Conservation (phyloP, 1,284 basidiomycete species). For the Sporisorium scitamineum region DNA sequence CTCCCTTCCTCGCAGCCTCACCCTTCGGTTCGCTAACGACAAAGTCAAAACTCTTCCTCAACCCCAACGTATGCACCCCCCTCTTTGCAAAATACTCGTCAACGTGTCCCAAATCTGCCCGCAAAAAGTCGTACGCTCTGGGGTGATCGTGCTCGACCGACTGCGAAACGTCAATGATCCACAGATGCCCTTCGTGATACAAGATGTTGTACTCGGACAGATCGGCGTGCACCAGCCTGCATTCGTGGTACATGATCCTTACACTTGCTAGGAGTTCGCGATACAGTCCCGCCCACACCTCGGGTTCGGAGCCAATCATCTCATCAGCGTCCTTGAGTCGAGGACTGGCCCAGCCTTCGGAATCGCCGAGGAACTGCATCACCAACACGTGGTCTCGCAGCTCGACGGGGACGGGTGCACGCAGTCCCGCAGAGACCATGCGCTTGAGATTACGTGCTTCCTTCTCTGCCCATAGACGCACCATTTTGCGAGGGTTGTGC, state of each 20-base stretch:
- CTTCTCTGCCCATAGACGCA: constrained; percentile 98
- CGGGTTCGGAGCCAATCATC: constrained; percentile 42
- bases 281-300: constrained; percentile 74
- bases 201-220: constrained; percentile 98
- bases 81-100: constrained; percentile 87
- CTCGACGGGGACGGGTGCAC: constrained; percentile 88
- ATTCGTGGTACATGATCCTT: constrained; percentile 87
- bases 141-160: constrained; percentile 99
- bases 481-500: constrained; percentile 98
- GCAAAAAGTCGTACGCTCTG: constrained; percentile 85
- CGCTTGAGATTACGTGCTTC: constrained; percentile 95
- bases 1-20: constrained; percentile 36
- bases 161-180: constrained; percentile 98
- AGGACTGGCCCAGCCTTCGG: constrained; percentile 64
- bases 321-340: constrained; percentile 64
- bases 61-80: constrained; percentile 81
- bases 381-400: constrained; percentile 96
- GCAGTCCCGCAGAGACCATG: constrained; percentile 82
- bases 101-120: constrained; percentile 89
- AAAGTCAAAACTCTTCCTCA: constrained; percentile 83
- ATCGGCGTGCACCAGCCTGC: constrained; percentile 96
- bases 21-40: constrained; percentile 39
- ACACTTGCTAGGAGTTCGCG: constrained; percentile 82
- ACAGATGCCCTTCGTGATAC: constrained; percentile 78
- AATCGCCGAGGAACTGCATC: constrained; percentile 87